Evolutionary conservation across 2,329 filamentous ascomycete genomes (phyloP).

Genomic region (Amesomyces nigricolor): DNA sequence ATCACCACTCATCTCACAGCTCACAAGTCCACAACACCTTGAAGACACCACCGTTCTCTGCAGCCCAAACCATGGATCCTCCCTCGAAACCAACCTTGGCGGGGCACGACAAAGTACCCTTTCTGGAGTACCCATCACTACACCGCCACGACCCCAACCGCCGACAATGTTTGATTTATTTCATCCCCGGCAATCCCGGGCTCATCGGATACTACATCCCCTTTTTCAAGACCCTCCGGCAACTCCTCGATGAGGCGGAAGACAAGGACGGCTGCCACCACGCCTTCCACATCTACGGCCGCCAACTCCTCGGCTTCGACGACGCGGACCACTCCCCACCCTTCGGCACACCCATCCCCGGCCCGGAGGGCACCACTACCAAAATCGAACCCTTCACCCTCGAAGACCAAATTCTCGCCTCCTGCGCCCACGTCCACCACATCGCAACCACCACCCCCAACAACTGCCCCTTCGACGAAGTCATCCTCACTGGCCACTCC

Average conservation of each 20-base stretch:
- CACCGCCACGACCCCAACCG: conserved; percentile 1
- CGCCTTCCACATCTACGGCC: conserved; percentile 51
- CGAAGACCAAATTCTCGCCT: conserved; percentile 46
- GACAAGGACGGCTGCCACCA: conserved; percentile 20
- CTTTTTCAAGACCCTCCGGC: conserved; percentile 56
- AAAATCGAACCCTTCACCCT: conserved; percentile 42
- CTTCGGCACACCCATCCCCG: conserved; percentile 31
- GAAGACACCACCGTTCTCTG: neutral
- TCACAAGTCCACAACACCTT: neutral
- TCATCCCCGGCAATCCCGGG: conserved; percentile 72
- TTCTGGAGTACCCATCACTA: conserved; percentile 16
- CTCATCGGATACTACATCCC: conserved; percentile 66
- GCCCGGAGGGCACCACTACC: conserved; percentile 20
- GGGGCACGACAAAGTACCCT: conserved; percentile 9
- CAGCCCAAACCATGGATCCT: neutral
- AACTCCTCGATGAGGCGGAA: conserved; percentile 44
- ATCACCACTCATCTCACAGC: neutral
- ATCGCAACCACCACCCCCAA: conserved; percentile 24
- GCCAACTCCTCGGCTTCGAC: conserved; percentile 53
- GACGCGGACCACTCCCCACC: conserved; percentile 45
- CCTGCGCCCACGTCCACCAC: conserved; percentile 36
- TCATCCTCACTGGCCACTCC: conserved; percentile 68
- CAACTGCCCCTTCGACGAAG: conserved; percentile 45
- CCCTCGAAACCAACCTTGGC: neutral
- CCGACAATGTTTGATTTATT: conserved; percentile 52